These are phyloP conservation scores for Boletus rufocinnamomeus DNA, from an alignment of 768 basidiomycete genomes.

Conservation along the genomic window DNA sequence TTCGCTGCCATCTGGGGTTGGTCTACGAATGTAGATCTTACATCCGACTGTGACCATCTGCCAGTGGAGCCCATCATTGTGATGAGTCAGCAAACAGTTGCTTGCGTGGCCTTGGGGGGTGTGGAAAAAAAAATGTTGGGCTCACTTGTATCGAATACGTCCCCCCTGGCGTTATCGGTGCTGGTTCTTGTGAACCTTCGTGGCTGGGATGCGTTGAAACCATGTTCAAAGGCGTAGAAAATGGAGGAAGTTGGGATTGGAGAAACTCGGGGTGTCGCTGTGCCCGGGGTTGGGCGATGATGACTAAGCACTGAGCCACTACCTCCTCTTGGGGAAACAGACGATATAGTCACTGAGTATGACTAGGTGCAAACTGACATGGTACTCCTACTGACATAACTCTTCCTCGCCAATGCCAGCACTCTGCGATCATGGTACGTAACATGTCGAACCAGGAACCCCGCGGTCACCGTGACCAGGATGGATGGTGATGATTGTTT, in stretches of 20 bases:
- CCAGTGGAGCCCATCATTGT: conserved; percentile 11
- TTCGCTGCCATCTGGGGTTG: conserved; percentile 65
- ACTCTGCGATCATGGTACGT: conserved; percentile 6
- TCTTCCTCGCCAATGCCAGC: background rate
- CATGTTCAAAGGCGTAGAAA: conserved; percentile 20
- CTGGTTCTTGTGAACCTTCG: conserved; percentile 47
- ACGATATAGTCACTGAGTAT: background rate
- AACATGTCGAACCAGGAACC: background rate
- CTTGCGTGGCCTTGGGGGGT: conserved; percentile 21
- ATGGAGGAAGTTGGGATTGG: conserved; percentile 5
- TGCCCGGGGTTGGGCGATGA: background rate
- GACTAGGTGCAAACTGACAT: background rate
- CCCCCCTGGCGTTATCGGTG: conserved; percentile 72
- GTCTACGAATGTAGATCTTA: conserved; percentile 90
- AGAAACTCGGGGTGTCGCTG: background rate
- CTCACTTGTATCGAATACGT: conserved; percentile 76
- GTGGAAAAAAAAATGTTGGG: conserved; percentile 21
- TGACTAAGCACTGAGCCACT: conserved; percentile 26
- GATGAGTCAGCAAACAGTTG: conserved; percentile 37
- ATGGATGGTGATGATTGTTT: background rate
- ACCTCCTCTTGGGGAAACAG: conserved; percentile 6
- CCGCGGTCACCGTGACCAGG: background rate
- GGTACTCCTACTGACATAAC: no score
- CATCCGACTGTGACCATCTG: conserved; percentile 91
- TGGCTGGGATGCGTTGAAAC: conserved; percentile 36